Conservation (phyloP, 2,329 filamentous ascomycete genomes). For the Mycocentrospora acerina region DNA sequence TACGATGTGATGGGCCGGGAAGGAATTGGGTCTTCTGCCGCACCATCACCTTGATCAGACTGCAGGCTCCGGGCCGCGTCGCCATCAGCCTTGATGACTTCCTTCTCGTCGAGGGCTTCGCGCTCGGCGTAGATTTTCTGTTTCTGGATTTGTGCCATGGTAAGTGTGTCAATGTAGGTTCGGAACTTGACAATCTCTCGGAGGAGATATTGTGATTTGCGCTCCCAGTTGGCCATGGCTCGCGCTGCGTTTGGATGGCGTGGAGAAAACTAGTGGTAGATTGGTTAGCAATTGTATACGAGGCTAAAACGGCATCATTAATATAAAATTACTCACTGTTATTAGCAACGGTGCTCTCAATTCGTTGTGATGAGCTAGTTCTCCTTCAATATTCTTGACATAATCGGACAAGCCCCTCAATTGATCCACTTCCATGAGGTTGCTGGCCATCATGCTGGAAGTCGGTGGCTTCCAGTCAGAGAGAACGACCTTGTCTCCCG, state of each 20-base stretch:
- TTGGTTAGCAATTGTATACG: conserved; percentile 12
- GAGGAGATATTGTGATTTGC: conserved; percentile 87
- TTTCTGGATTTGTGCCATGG: conserved; percentile 68
- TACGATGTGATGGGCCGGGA: conserved; percentile 25
- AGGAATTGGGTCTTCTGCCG: conserved; percentile 28
- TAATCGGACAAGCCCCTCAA: conserved; percentile 73
- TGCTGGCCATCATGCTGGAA: conserved; percentile 85
- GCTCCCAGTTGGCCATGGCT: conserved; percentile 96
- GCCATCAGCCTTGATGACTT: conserved; percentile 11
- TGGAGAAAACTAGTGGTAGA: conserved; percentile 68
- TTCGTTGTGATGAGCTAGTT: conserved; percentile 84
- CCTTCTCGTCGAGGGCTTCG: conserved; percentile 22
- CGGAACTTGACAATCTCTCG: conserved; percentile 95
- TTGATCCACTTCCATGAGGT: conserved; percentile 77
- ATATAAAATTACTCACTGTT: conserved; percentile 62
- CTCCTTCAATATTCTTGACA: conserved; percentile 80
- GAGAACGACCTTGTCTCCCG: conserved; percentile 81
- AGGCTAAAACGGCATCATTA: conserved; percentile 1
- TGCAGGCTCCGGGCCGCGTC: conserved; percentile 11
- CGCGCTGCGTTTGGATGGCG: conserved; percentile 77
- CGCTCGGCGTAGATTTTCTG: conserved; percentile 64
- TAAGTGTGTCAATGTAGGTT: conserved; percentile 87
- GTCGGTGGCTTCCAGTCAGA: conserved; percentile 87
- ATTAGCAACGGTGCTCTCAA: conserved; percentile 83
- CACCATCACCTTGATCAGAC: conserved; percentile 36